Percentiles rank a stretch among this genome's conserved stretches.
Conservation (phyloP, 2,329 filamentous ascomycete species). For the Corynespora cassiicola region DNA sequence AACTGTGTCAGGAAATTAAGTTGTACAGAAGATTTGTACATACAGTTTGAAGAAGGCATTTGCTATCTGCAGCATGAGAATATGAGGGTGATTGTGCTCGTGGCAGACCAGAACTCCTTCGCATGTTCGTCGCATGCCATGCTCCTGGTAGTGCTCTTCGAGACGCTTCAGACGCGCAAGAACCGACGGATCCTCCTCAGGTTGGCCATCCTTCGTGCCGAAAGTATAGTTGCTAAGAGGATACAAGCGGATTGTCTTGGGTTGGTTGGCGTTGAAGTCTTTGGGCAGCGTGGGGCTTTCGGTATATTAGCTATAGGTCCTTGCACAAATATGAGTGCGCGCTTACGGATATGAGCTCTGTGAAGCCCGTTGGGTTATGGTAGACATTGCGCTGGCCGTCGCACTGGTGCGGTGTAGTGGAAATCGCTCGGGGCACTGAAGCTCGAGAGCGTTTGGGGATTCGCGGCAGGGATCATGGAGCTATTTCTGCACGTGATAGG, state of each 20-base stretch:
- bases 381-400: conserved; percentile 72
- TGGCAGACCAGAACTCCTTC: conserved; percentile 98
- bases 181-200: conserved; percentile 96
- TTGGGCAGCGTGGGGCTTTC: conserved; percentile 75
- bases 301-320: too few relatives aligned
- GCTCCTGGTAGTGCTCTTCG: conserved; percentile 89
- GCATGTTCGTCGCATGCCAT: conserved; percentile 97
- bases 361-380: conserved; percentile 76
- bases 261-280: conserved; percentile 87
- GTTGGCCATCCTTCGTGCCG: conserved; percentile 96
- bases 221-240: conserved; percentile 99
- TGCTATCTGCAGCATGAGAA: conserved; percentile 98
- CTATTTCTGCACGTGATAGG: conserved; percentile 9
- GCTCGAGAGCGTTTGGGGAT: conserved; percentile 5
- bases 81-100: conserved; percentile 98
- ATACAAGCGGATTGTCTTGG: conserved; percentile 86
- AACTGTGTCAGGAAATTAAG: conserved; percentile 2
- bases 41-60: conserved; percentile 98
- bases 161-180: conserved; percentile 89
- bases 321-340: neutral
- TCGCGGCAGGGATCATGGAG: conserved; percentile 14
- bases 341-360: conserved; percentile 75
- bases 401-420: conserved; percentile 12
- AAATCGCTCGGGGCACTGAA: conserved; percentile 13
- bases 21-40: conserved; percentile 21